phyloP scores from a whole-genome alignment of 2,329 filamentous ascomycete genomes.

The Neofusicoccum ribis region DNA sequence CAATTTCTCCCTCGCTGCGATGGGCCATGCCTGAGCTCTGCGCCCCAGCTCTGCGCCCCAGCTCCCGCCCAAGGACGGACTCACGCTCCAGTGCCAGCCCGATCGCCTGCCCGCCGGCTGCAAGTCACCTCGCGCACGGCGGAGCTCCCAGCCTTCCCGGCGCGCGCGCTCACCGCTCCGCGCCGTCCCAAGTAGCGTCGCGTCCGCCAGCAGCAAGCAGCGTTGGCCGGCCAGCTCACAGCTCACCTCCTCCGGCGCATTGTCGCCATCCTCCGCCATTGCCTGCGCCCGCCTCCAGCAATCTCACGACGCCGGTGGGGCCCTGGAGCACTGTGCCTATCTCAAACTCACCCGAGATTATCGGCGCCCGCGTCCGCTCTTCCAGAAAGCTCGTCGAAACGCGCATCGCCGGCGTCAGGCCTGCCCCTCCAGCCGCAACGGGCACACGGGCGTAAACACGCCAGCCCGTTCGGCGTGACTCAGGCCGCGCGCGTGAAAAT shows the following conservation, averaged over 20 bases:
- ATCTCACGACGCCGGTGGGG: conserved; percentile 19
- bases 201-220: conserved; percentile 8
- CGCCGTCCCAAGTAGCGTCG: neutral
- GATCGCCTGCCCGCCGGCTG: conserved; percentile 14
- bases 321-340: conserved; percentile 25
- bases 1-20: conserved; percentile 14
- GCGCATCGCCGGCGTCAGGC: conserved; percentile 2
- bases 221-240: conserved; percentile 21
- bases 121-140: conserved; percentile 7
- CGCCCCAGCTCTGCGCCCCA: neutral
- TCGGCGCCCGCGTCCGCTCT: conserved; percentile 15
- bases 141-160: conserved; percentile 10
- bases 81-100: neutral
- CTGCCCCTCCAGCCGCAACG: conserved; percentile 9
- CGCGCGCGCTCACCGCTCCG: conserved; percentile 16
- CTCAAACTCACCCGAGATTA: conserved; percentile 31
- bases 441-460: conserved; percentile 14
- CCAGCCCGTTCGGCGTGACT: conserved; percentile 18
- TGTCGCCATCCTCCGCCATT: neutral
- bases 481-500: conserved; percentile 19
- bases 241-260: conserved; percentile 16
- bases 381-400: conserved; percentile 21
- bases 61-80: neutral
- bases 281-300: conserved; percentile 5
- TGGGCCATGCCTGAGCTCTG: neutral